Evolutionary conservation across 345 rosid genomes (phyloP).

Genomic region (Geranium rotundifolium): DNA sequence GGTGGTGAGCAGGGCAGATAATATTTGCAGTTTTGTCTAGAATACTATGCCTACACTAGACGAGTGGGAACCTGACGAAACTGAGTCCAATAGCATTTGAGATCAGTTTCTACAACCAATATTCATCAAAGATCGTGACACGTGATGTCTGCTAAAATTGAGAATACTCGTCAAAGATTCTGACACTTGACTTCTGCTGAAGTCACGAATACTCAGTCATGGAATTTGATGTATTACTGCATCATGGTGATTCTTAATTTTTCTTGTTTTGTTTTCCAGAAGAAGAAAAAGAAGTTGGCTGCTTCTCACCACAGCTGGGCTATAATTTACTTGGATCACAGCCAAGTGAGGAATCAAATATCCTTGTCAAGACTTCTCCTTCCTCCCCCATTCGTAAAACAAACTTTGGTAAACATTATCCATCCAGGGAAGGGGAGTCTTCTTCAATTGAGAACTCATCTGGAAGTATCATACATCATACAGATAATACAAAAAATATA

Average conservation of each 20-base stretch:
- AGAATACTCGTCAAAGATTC: not conserved
- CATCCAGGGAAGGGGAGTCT: not conserved
- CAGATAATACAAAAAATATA: not conserved
- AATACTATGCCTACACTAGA: not conserved
- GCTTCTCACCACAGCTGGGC: slow-evolving; percentile 21
- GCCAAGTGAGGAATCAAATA: slow-evolving; percentile 7
- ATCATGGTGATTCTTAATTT: not conserved
- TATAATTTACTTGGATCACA: slow-evolving; percentile 7
- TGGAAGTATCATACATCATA: not conserved
- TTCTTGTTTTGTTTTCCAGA: slow-evolving; percentile 15
- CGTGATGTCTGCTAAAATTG: too few species aligned
- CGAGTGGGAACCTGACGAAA: not conserved
- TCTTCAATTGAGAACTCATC: not conserved
- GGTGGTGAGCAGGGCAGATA: not conserved
- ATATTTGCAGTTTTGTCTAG: not conserved
- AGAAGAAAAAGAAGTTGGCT: slow-evolving; percentile 19
- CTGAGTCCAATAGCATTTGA: not conserved
- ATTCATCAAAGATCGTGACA: too few species aligned
- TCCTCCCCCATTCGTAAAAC: not conserved
- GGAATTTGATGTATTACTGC: too few species aligned
- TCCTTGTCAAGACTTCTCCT: not conserved
- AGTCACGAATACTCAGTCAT: too few species aligned
- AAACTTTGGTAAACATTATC: not conserved
- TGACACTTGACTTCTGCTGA: not conserved
- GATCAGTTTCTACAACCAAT: not conserved